Conservation (phyloP, 495 filamentous ascomycete genomes). For the Pseudomonodictys pantanalensis region DNA sequence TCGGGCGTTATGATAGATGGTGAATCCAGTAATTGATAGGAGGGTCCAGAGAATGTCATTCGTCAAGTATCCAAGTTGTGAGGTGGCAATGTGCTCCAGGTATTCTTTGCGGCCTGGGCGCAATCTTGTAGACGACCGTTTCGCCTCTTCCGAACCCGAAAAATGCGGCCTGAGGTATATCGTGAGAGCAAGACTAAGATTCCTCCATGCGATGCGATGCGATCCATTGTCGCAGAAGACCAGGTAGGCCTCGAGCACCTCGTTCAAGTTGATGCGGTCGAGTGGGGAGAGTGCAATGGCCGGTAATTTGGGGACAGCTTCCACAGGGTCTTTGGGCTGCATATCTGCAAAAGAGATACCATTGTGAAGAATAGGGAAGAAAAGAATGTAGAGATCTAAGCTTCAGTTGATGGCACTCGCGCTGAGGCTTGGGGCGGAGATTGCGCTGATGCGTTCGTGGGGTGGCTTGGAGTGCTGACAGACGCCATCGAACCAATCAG, state of each 20-base stretch:
- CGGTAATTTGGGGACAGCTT: too few species aligned
- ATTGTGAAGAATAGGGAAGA: too few species aligned
- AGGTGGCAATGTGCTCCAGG: neutral
- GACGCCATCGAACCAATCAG: too few species aligned
- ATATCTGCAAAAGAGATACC: too few species aligned
- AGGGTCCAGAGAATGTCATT: neutral
- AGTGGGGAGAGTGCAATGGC: neutral
- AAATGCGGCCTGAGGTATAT: neutral
- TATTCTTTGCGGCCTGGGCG: neutral
- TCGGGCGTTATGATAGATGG: neutral
- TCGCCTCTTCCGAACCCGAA: too few species aligned
- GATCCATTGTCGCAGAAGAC: conserved; percentile 3
- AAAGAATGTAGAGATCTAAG: too few species aligned
- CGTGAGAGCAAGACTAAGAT: neutral
- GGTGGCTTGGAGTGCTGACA: too few species aligned
- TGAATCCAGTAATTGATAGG: neutral
- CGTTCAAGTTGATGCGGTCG: neutral
- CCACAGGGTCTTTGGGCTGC: too few species aligned
- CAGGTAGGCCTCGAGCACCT: neutral
- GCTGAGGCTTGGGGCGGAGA: too few species aligned
- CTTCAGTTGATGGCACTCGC: too few species aligned
- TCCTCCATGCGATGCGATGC: neutral
- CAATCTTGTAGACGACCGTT: too few species aligned
- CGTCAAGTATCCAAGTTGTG: neutral
- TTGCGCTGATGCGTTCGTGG: too few species aligned